Percentiles rank a stretch among this genome's conserved stretches.
phyloP scores from a whole-genome alignment of 331 rosid species.

The Rhamnella rubrinervis region DNA sequence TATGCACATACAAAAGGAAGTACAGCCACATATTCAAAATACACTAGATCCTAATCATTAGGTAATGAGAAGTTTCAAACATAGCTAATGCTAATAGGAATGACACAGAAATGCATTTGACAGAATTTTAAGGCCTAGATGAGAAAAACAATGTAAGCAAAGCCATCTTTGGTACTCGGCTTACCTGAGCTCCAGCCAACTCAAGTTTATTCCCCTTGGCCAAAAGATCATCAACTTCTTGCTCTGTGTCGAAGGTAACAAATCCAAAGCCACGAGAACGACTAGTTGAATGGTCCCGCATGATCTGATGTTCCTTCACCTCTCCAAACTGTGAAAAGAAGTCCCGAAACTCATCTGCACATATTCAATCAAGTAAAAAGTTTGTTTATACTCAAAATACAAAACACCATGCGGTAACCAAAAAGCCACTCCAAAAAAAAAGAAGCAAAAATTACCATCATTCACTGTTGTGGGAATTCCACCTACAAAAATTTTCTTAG shows the following conservation, averaged over 20 bases:
- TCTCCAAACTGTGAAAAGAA: slow-evolving; percentile 87
- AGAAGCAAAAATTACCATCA: slow-evolving; percentile 58
- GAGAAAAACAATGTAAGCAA: not conserved
- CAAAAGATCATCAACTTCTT: slow-evolving; percentile 82
- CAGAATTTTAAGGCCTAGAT: not conserved
- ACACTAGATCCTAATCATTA: not conserved
- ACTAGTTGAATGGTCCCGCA: slow-evolving; percentile 92
- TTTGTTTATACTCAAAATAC: slow-evolving; percentile 8
- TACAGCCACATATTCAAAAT: not conserved
- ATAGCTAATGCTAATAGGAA: not conserved
- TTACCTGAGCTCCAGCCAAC: slow-evolving; percentile 88
- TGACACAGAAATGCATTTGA: not conserved
- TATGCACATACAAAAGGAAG: not conserved
- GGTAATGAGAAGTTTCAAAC: too few species aligned
- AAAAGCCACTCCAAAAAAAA: not conserved
- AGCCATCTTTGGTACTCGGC: slow-evolving; percentile 10
- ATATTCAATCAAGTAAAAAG: slow-evolving; percentile 19
- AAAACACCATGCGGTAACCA: not conserved
- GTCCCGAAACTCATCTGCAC: slow-evolving; percentile 86
- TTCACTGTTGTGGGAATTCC: slow-evolving; percentile 92
- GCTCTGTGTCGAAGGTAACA: slow-evolving; percentile 80
- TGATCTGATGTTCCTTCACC: slow-evolving; percentile 88
- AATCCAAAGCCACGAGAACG: slow-evolving; percentile 99
- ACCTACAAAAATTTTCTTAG: slow-evolving; percentile 94
- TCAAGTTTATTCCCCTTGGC: slow-evolving; percentile 88